Evolutionary conservation across 495 filamentous ascomycete species (phyloP), one percentile per base, ranked within the genome.

Genomic region (Neurospora tetraspora): DNA sequence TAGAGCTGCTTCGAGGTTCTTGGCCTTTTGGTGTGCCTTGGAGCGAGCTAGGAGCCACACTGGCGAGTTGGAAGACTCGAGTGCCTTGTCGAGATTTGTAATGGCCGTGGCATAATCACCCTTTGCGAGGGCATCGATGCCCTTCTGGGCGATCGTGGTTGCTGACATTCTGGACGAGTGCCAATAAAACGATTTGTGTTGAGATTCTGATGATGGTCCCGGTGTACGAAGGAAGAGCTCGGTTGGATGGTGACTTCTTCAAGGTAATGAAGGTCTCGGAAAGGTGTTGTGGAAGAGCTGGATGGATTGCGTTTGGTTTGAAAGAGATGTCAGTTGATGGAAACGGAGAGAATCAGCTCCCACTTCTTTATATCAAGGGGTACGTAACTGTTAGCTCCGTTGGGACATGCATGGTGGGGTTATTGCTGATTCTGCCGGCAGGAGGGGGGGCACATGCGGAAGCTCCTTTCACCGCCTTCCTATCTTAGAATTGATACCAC

Each of bases 21-120:
- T 81, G 16, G 82, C 78, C 71, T 94, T 91, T 10, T 93, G 88
- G 77, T 93, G 91, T 37, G 94, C 94, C 12, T 90, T 94, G 3
- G 93, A 92, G 36, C 96, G 93, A 79, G 96, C 91, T 73, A 97
- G 89, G 74, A 96, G 92, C 87, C 96, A 98, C 72, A 88, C 80
- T 6, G 93, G 91, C 9, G 94, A 91, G 39, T 86, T 88, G 12
- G 92, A 90, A 8, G 86, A 79, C 37, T 84, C 76, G 6, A 99
- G 82, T n/a, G 94, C 96, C 68, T 86, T 83, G n/a, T 94, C 92
- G 74, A 93, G 93, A 75, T 91, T 84, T 9, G 81, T 80, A 76
- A 97, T 88, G 11, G 94, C 95, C 37, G 84, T 82, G 11, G 82
- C 78, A 74, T 88, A 96, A 70, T 96, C 85, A 61, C 86, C 85